Conservation (phyloP, 2,329 filamentous ascomycete species). For the Diaporthe capsici region DNA sequence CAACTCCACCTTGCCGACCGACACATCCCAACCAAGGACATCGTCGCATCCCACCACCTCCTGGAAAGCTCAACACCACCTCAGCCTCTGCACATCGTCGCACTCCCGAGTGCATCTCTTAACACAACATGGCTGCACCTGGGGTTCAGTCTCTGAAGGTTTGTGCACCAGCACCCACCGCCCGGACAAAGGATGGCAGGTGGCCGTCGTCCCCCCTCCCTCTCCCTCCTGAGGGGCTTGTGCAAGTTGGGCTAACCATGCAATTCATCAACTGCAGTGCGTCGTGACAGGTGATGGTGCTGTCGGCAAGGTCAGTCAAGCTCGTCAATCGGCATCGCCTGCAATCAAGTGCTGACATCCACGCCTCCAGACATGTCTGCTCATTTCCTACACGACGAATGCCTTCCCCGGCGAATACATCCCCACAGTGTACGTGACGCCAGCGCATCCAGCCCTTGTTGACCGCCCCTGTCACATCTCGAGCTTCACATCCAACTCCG, state of each 20-base stretch:
- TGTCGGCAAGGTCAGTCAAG: constrained; percentile 87
- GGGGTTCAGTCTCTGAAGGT: constrained; percentile 95
- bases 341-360: constrained; percentile 46
- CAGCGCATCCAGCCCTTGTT: constrained; percentile 30
- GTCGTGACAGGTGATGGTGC: constrained; percentile 99
- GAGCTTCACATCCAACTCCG: constrained; percentile 37
- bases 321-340: neutral
- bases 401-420: constrained; percentile 99
- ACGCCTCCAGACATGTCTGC: constrained; percentile 85
- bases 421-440: constrained; percentile 82
- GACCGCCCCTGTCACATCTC: constrained; percentile 22
- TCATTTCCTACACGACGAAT: constrained; percentile 99
- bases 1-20: constrained; percentile 23
- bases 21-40: constrained; percentile 33
- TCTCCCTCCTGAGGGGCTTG: constrained; percentile 27
- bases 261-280: constrained; percentile 71
- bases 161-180: constrained; percentile 49
- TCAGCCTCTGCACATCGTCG: constrained; percentile 9
- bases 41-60: constrained; percentile 25
- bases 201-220: constrained; percentile 9
- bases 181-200: constrained; percentile 6
- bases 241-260: constrained; percentile 53
- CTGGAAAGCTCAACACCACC: constrained; percentile 37
- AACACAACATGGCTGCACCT: constrained; percentile 80
- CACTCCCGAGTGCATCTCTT: constrained; percentile 34